phyloP scores from a whole-genome alignment of 306 rosid species.

The Urtica urens region DNA sequence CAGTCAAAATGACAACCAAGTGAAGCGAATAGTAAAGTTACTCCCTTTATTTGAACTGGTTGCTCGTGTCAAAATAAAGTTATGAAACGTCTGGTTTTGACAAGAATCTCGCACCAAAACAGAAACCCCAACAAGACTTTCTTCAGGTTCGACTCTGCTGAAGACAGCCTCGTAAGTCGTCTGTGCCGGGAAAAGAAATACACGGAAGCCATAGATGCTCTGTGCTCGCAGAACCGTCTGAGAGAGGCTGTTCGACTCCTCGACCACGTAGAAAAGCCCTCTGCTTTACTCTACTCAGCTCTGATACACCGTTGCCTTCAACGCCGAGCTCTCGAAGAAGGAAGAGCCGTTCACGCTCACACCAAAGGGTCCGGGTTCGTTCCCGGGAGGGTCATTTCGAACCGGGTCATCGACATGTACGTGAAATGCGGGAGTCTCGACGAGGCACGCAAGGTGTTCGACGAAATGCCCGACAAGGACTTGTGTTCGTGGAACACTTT shows the following conservation, averaged over 20 bases:
- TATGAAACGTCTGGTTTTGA: no score
- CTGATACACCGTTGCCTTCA: background rate
- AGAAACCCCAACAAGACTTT: background rate
- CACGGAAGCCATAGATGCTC: conserved; percentile 6
- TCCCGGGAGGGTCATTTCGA: background rate
- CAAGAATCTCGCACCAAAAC: no score
- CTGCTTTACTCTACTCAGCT: conserved; percentile 6
- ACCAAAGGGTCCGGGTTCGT: conserved; percentile 1
- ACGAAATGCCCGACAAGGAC: conserved; percentile 5
- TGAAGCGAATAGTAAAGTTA: no score
- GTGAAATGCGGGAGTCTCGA: conserved; percentile 5
- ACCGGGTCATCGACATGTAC: conserved; percentile 4
- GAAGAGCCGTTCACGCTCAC: conserved; percentile 1
- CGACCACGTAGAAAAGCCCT: background rate
- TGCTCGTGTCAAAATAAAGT: no score
- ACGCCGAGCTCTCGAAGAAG: conserved; percentile 1
- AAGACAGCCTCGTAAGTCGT: conserved; percentile 1
- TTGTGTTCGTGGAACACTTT: conserved; percentile 9
- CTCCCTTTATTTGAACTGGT: no score
- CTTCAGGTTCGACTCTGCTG: background rate
- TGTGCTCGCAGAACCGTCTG: conserved; percentile 2
- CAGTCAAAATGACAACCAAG: no score
- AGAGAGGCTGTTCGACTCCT: conserved; percentile 1
- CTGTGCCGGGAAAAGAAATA: conserved; percentile 1
- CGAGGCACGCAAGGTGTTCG: conserved; percentile 1